Evolutionary conservation across 495 filamentous ascomycete genomes (phyloP).

Genomic region (Podospora didyma): DNA sequence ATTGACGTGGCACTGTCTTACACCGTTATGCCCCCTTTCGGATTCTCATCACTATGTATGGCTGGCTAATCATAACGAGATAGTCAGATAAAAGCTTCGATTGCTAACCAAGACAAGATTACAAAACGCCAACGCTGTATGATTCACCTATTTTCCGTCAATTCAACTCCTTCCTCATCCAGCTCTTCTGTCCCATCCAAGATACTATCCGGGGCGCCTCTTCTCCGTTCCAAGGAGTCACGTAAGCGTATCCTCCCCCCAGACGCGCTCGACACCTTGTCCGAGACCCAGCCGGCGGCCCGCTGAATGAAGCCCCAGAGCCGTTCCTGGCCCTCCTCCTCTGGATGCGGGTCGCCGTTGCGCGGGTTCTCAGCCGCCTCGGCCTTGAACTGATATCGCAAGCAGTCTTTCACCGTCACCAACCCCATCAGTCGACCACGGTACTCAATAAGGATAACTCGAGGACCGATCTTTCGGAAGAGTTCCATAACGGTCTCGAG

Average conservation of each 20-base stretch:
- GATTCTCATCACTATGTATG: too few species aligned
- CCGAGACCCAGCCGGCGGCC: conserved; percentile 52
- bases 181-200: conserved; percentile 63
- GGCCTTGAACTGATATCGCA: conserved; percentile 96
- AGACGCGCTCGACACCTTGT: conserved; percentile 42
- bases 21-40: too few species aligned
- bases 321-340: conserved; percentile 55
- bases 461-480: conserved; percentile 96
- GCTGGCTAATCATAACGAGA: too few species aligned
- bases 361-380: conserved; percentile 81
- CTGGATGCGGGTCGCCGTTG: conserved; percentile 24
- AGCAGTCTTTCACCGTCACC: conserved; percentile 94
- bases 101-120: neutral
- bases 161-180: conserved; percentile 53
- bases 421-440: conserved; percentile 76
- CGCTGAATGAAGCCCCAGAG: conserved; percentile 63
- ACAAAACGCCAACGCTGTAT: neutral
- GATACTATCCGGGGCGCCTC: conserved; percentile 31
- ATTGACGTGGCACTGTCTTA: too few species aligned
- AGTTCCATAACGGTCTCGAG: conserved; percentile 98
- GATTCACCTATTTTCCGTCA: conserved; percentile 46
- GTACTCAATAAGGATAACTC: conserved; percentile 90
- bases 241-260: conserved; percentile 48
- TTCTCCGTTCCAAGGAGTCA: conserved; percentile 25
- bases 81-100: neutral